A percentile compares a stretch with the other conserved stretches of the same genome.
phyloP scores from a whole-genome alignment of 306 rosid species.

The Vicia faba region DNA sequence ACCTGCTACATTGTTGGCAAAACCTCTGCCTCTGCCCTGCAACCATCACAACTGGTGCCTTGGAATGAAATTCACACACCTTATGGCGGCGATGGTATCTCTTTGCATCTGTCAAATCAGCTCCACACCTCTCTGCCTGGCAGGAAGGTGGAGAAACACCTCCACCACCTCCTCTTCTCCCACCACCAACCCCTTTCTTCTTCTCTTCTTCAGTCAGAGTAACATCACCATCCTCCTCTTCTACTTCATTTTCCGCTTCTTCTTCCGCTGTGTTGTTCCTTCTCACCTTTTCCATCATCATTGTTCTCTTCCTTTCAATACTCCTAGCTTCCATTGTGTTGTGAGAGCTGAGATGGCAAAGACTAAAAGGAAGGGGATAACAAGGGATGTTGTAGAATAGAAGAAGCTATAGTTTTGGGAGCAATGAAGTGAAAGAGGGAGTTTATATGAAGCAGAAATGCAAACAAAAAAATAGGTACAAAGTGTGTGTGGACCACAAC shows the following conservation, averaged over 20 bases:
- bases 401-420: conserved; percentile 37
- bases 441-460: conserved; percentile 46
- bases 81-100: conserved; percentile 93
- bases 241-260: conserved; percentile 63
- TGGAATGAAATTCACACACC: conserved; percentile 91
- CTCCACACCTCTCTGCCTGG: conserved; percentile 83
- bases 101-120: conserved; percentile 73
- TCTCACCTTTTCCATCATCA: conserved; percentile 49
- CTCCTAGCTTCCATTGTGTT: conserved; percentile 59
- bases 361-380: not conserved
- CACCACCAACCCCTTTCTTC: conserved; percentile 45
- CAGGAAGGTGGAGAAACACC: conserved; percentile 59
- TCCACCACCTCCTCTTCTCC: conserved; percentile 47
- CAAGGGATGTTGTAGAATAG: conserved; percentile 29
- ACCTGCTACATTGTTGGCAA: conserved; percentile 99
- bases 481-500: conserved; percentile 64
- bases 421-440: conserved; percentile 40
- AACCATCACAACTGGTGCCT: conserved; percentile 71
- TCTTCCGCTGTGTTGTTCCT: conserved; percentile 53
- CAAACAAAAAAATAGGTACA: conserved; percentile 42
- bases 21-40: conserved; percentile 82
- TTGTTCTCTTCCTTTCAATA: conserved; percentile 53
- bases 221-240: conserved; percentile 53
- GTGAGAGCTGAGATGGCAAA: not conserved
- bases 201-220: conserved; percentile 50